Evolutionary conservation across 2,329 filamentous ascomycete genomes (phyloP).

Genomic region (Penicillium sp.): DNA sequence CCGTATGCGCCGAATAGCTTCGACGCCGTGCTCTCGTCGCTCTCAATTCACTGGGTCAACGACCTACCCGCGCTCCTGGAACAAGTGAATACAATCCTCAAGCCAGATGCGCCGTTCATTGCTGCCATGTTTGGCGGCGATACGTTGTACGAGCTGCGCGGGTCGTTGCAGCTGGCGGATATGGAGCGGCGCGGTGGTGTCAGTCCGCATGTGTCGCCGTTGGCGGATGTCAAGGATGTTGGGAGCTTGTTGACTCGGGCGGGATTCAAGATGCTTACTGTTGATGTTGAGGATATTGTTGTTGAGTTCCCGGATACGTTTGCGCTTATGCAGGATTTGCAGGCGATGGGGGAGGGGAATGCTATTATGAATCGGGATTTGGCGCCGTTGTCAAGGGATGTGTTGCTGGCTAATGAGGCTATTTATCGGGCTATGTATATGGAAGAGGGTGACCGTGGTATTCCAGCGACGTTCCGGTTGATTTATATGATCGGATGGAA

Average conservation of each 20-base stretch:
- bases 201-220: slow-evolving; percentile 80
- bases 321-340: slow-evolving; percentile 86
- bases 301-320: slow-evolving; percentile 91
- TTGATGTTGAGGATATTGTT: slow-evolving; percentile 95
- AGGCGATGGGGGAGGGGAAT: slow-evolving; percentile 94
- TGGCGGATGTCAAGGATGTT: slow-evolving; percentile 88
- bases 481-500: slow-evolving; percentile 99
- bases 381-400: slow-evolving; percentile 72
- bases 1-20: slow-evolving; percentile 75
- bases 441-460: slow-evolving; percentile 60
- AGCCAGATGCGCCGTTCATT: slow-evolving; percentile 87
- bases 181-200: slow-evolving; percentile 88
- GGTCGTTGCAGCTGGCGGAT: slow-evolving; percentile 87
- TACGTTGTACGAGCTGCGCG: slow-evolving; percentile 87
- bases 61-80: slow-evolving; percentile 80
- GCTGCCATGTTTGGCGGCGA: slow-evolving; percentile 97
- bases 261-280: slow-evolving; percentile 92
- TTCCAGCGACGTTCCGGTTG: slow-evolving; percentile 88
- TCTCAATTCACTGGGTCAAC: slow-evolving; percentile 96
- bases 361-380: slow-evolving; percentile 81
- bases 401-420: slow-evolving; percentile 78
- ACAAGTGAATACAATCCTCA: slow-evolving; percentile 81
- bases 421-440: slow-evolving; percentile 88
- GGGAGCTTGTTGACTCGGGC: slow-evolving; percentile 81
- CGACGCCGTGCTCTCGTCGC: slow-evolving; percentile 82